Percentiles rank a stretch among this genome's conserved stretches.
These are phyloP conservation scores for Draba incana DNA, from an alignment of 345 rosid genomes.

Conservation along the genomic window DNA sequence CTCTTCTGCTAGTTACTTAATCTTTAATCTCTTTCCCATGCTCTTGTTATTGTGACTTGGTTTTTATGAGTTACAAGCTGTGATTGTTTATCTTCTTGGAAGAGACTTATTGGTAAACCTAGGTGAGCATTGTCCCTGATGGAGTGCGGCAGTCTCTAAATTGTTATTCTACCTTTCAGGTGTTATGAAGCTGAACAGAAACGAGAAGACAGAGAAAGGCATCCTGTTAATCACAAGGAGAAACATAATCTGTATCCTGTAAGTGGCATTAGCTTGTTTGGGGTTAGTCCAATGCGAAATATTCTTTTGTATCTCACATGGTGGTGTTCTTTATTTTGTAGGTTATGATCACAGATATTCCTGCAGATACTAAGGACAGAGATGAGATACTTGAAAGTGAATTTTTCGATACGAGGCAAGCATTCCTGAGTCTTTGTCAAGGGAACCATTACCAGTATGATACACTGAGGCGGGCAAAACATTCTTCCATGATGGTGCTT, in stretches of 20 bases:
- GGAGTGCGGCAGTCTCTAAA: constrained; percentile 10
- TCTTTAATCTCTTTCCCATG: constrained; percentile 2
- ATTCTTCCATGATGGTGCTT: constrained; percentile 99
- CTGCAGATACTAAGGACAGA: constrained; percentile 81
- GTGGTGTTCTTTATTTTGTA: constrained; percentile 42
- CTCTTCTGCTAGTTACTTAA: constrained; percentile 10
- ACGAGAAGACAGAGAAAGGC: constrained; percentile 84
- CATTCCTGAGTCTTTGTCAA: constrained; percentile 97
- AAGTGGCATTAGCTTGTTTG: constrained; percentile 44
- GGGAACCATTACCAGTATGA: constrained; percentile 99
- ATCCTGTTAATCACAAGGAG: constrained; percentile 78
- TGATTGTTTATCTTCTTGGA: constrained; percentile 26
- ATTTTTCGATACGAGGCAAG: constrained; percentile 96
- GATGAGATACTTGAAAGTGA: constrained; percentile 99
- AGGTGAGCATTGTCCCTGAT: constrained; percentile 31
- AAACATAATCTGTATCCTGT: constrained; percentile 76
- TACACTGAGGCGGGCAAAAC: constrained; percentile 95
- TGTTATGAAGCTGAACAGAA: constrained; percentile 86
- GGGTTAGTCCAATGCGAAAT: constrained; percentile 20
- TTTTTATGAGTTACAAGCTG: constrained; percentile 14
- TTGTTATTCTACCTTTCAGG: constrained; percentile 50
- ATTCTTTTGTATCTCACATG: constrained; percentile 29
- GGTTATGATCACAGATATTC: constrained; percentile 72
- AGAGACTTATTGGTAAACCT: constrained; percentile 19
- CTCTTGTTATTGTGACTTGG: constrained; percentile 13